Conservation (phyloP, 2,329 filamentous ascomycete genomes). For the Diaporthe humulicola region DNA sequence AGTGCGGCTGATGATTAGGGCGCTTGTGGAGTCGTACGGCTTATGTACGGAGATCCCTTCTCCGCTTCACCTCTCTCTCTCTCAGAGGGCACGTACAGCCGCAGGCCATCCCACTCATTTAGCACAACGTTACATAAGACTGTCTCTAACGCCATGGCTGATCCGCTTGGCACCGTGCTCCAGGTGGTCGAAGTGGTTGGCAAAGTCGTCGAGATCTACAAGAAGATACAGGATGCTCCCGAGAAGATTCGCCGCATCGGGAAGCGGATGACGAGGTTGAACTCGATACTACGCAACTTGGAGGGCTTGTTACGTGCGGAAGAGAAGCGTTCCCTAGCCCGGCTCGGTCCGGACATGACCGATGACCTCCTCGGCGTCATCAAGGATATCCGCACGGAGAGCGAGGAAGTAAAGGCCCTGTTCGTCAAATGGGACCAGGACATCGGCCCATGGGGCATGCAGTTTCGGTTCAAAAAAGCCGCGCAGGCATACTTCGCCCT, state of each 20-base stretch:
- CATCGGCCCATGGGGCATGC: conserved; percentile 41
- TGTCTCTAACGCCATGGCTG: neutral
- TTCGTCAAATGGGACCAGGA: conserved; percentile 45
- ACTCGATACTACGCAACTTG: conserved; percentile 41
- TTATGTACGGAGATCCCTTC: neutral
- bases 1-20: conserved; percentile 25
- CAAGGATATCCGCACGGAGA: conserved; percentile 41
- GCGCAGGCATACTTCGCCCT: conserved; percentile 44
- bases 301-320: conserved; percentile 42
- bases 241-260: conserved; percentile 44
- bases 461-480: conserved; percentile 43
- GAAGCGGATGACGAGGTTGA: conserved; percentile 42
- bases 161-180: conserved; percentile 42
- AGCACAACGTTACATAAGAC: neutral
- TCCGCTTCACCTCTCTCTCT: neutral
- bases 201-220: conserved; percentile 42
- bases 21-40: neutral
- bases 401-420: conserved; percentile 42
- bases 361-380: conserved; percentile 41
- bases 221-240: conserved; percentile 44
- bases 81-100: too few species aligned
- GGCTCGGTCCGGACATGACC: conserved; percentile 3
- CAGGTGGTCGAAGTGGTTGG: conserved; percentile 43
- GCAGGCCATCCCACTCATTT: neutral
- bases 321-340: conserved; percentile 21